Evolutionary conservation across 106 monocot genomes (phyloP).

Genomic region (Acorus gramineus): DNA sequence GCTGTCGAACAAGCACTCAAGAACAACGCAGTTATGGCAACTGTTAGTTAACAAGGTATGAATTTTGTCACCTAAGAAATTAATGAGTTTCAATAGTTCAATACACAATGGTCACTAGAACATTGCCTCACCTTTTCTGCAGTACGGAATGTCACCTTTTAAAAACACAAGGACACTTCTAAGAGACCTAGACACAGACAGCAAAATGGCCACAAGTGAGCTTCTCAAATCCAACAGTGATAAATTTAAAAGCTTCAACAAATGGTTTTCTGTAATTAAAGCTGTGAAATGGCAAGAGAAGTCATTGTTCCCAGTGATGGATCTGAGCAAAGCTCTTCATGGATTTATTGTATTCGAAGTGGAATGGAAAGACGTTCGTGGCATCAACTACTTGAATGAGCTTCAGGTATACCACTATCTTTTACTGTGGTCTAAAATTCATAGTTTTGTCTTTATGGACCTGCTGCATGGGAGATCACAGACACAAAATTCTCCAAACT

Average conservation of each 20-base stretch:
- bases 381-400: conserved; percentile 69
- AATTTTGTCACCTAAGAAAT: background rate
- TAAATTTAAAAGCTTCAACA: conserved; percentile 1
- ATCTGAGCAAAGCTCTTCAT: conserved; percentile 36
- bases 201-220: background rate
- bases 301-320: conserved; percentile 12
- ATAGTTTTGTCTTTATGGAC: too few species aligned
- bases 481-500: too few species aligned
- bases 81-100: too few species aligned
- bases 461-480: too few species aligned
- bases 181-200: conserved; percentile 6
- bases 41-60: conserved; percentile 51
- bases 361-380: conserved; percentile 49
- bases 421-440: too few species aligned
- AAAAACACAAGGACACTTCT: conserved; percentile 27
- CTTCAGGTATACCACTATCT: conserved; percentile 39
- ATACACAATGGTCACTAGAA: too few species aligned
- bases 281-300: conserved; percentile 23
- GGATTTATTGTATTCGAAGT: conserved; percentile 66
- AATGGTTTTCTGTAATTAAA: conserved; percentile 17
- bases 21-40: conserved; percentile 45
- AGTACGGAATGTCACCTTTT: conserved; percentile 70
- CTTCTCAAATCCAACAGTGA: background rate
- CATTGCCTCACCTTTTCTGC: conserved; percentile 5
- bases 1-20: conserved; percentile 32